Base-by-base conservation (phyloP, 2,329 filamentous ascomycete genomes). In the Xylogone sp. region DNA sequence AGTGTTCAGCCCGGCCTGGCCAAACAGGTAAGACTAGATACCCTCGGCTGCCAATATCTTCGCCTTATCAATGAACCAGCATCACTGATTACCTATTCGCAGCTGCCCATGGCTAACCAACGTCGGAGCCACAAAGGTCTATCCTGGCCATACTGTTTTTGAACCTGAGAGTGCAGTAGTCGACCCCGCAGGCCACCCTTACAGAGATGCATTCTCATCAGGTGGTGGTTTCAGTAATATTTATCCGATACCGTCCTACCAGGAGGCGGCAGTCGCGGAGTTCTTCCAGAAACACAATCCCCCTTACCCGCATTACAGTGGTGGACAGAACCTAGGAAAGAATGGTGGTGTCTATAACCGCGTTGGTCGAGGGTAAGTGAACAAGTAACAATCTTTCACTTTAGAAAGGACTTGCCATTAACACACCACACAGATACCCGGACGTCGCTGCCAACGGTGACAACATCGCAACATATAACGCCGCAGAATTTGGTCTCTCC, bases 401-500 rank as follows among this genome's bases (percentile, higher is more conserved):
- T 39, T 43, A 47, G 10, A 47, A 55, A 13, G 55, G 58, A 3
- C 51, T 58, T 6, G 45, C 50, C 2, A 57, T 55, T 34, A 7
- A 42, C 2, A 43, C 22, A 16, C 31, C 31, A 45, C 43, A 42
- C 22, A 55, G 71, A 1, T 69, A 73, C 20, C 78, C 78, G 0
- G 78, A 81, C 57, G 68, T 81, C 18, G 69, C 75, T 3, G 75
- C 71, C 4, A 73, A 87, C 10, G 77, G 83, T 1, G 78, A 79
- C 5, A 78, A 82, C 53, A 85, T 83, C 52, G 53, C 65, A 8
- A 45, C 61, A 16, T 55, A 69, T 52, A 66, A 65, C 52, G 62
- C 67, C 27, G 69, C 68, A 4, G 59, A 65, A 24, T 52, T 51
- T 21, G 56, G 61, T 2, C 59, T 63, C 0, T 70, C 78, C 21